Evolutionary conservation across 73 alveolate genomes (phyloP), one percentile per base, ranked within the genome.

Genomic region (Halteria grandinella): DNA sequence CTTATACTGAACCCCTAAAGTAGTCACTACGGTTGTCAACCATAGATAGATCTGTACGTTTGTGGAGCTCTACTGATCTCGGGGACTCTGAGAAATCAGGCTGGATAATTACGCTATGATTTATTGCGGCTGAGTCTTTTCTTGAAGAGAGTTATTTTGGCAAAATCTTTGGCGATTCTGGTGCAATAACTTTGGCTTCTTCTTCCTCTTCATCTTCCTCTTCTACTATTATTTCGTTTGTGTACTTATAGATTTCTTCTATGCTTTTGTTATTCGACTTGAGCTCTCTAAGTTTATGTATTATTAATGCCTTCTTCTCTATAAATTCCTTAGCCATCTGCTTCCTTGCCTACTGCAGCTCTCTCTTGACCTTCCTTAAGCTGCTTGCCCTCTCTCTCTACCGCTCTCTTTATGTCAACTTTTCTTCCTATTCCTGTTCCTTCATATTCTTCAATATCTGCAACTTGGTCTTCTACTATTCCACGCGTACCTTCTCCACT

Each of bases 131-230:
- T n/a, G n/a, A n/a, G n/a, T n/a, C n/a, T n/a, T n/a, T n/a, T n/a
- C n/a, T n/a, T n/a, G n/a, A n/a, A n/a, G n/a, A n/a, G n/a, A n/a
- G n/a, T n/a, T n/a, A n/a, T n/a, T n/a, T n/a, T n/a, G n/a, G n/a
- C n/a, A n/a, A n/a, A n/a, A n/a, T n/a, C n/a, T n/a, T n/a, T n/a
- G n/a, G n/a, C n/a, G n/a, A n/a, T n/a, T n/a, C n/a, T n/a, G n/a
- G n/a, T n/a, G n/a, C n/a, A n/a, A n/a, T n/a, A n/a, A n/a, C n/a
- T n/a, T n/a, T n/a, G n/a, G n/a, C n/a, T n/a, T n/a, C n/a, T n/a
- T 53, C 49, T 32, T 57, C 74, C 31, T 57, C 74, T 33, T 57
- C 74, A 57, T 57, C 74, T 39, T 57, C 74, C 28, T 57, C 74
- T 57, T 57, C 74, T 14, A 57, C 31, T 6, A 57, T 57, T 17